Percentiles rank a stretch among this genome's conserved stretches.
phyloP scores from a whole-genome alignment of 75 land plant species.

The Chamaecyparis obtusa region DNA sequence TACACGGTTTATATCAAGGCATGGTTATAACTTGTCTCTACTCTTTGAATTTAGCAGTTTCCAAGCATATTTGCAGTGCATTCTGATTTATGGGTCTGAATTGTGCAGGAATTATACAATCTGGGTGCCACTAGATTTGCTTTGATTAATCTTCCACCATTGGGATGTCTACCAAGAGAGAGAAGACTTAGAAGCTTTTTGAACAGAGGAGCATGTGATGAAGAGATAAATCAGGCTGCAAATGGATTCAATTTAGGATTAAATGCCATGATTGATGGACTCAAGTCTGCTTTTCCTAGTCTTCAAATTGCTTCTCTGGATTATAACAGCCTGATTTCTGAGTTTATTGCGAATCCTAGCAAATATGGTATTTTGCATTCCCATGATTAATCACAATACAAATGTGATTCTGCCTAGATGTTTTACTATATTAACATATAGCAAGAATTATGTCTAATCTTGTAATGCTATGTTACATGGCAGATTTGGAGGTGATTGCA shows the following conservation, averaged over 20 bases:
- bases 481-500: slow-evolving; percentile 19
- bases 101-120: slow-evolving; percentile 11
- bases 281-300: neutral
- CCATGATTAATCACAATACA: no score
- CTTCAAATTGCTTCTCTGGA: neutral
- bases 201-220: neutral
- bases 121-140: neutral
- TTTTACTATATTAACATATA: neutral
- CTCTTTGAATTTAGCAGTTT: neutral
- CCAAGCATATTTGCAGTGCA: neutral
- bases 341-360: slow-evolving; percentile 3
- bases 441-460: neutral
- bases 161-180: slow-evolving; percentile 7
- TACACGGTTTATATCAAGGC: neutral
- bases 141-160: slow-evolving; percentile 10
- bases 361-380: neutral
- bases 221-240: neutral
- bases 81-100: no score
- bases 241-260: neutral
- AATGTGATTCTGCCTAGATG: neutral
- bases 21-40: neutral
- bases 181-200: neutral
- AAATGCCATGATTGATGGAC: neutral
- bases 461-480: neutral
- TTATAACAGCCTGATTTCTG: neutral